Evolutionary conservation across 106 monocot species (phyloP).

Genomic region (Hemerocallis citrina): DNA sequence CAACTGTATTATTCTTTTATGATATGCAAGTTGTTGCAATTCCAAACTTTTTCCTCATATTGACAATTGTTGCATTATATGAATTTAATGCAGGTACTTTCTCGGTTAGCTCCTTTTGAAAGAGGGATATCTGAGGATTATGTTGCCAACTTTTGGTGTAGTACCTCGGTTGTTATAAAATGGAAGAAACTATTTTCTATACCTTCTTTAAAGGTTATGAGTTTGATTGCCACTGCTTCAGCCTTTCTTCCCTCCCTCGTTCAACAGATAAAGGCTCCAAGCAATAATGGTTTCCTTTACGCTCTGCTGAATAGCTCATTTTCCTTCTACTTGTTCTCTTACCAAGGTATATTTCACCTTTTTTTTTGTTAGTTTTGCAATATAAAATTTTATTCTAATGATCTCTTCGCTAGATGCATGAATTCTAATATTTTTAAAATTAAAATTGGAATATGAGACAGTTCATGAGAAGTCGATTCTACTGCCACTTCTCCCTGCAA

Average conservation of each 20-base stretch:
- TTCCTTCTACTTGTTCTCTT: conserved; percentile 90
- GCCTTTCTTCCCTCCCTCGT: conserved; percentile 76
- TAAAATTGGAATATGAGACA: conserved; percentile 17
- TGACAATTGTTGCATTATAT: too few species aligned
- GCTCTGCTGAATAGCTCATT: conserved; percentile 83
- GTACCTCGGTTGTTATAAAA: too few species aligned
- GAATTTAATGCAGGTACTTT: too few species aligned
- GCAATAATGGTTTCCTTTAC: conserved; percentile 66
- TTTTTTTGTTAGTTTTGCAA: conserved; percentile 3
- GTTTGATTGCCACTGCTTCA: conserved; percentile 38
- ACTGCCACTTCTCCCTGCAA: conserved; percentile 89
- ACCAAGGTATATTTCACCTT: conserved; percentile 55
- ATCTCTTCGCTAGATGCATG: neutral
- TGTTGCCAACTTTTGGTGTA: too few species aligned
- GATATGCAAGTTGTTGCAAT: too few species aligned
- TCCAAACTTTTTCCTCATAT: too few species aligned
- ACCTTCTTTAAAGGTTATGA: conserved; percentile 48
- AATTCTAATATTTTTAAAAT: neutral
- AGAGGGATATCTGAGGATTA: too few species aligned
- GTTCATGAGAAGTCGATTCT: conserved; percentile 97
- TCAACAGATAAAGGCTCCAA: conserved; percentile 79
- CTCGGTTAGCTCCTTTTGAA: too few species aligned
- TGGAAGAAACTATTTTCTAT: conserved; percentile 77
- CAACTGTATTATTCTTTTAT: too few species aligned
- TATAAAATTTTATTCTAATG: conserved; percentile 9